Base-by-base conservation (phyloP, 371 early-diverging fungal genomes). In the Gilbertella persicaria region DNA sequence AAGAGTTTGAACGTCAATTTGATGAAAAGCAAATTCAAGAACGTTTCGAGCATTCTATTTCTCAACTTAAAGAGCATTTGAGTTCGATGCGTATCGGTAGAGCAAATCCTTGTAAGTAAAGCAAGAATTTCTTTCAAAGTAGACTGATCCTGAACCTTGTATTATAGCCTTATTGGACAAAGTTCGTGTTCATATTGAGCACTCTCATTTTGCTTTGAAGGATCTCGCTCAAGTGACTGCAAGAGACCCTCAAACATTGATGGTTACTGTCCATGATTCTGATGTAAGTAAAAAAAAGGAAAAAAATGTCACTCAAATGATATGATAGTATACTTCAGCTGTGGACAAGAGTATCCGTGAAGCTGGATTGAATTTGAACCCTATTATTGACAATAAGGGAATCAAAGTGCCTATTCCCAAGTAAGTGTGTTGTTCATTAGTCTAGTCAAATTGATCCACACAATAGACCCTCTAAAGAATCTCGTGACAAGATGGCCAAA, bases 391-490 rank as follows among this genome's bases (percentile, higher is more conserved):
- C 25, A 84, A 81, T 43, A 86, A 86, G 46, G 67, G 80, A 19
- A 67, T 95, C 46, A 74, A 83, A 39, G 92, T 95, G 0, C 93
- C 94, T 5, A 85, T 96, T 42, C 97, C 95, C 59, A 92, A 88
- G 90, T 87, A 84, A 70, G 73, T 50, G 17, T 25, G 13, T 24
- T 33, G 2, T 25, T 29, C 29, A 53, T 23, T 28, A 38, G 24
- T 36, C 42, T 9, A 37, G 8, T 13, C 26, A 19, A 45, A 23
- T 46, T 44, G 38, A 33, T 42, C 41, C 29, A 39, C 10, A 9
- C 9, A 10, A 36, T 50, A 92, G 85, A 43, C 73, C 90, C 5
- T 88, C 89, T n/a, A 86, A 89, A 52, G 91, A 92, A 67, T 82
- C 79, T 52, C 84, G 90, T 36, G 87, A 90, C n/a, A 77, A 84